Evolutionary conservation across 148 eudicot genomes (phyloP), one percentile per base, ranked within the genome.

Genomic region (Fagopyrum esculentum): DNA sequence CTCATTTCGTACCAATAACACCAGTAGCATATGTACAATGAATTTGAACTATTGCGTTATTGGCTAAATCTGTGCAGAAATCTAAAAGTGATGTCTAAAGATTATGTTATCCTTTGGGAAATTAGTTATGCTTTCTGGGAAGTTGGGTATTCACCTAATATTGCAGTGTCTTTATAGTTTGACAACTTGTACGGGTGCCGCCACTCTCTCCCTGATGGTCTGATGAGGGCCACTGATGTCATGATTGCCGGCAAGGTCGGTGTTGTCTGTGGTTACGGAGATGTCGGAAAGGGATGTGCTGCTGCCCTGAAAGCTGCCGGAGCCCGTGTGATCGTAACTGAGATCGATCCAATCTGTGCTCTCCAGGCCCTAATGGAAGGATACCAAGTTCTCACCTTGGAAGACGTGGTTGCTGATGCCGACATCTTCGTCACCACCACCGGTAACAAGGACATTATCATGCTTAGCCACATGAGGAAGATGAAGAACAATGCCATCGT

Each of bases 401-500:
- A 88, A 75, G 98, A 93, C 35, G 87, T 83, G 0, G 84, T 93
- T 70, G 82, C 94, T n/a, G 86, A 89, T 30, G 97, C 84, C 2
- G 98, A 93, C 76, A 91, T 93, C 84, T 91, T 93, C 56, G 97
- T 91, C 60, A 91, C 97, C 85, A 93, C 97, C 83, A 93, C 98
- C 5, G 98, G 98, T 71, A 94, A 94, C 96, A 94, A 94, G 89
- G 97, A 94, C 88, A 90, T 94, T 82, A 94, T 94, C 82, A 94
- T 92, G 97, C 86, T 94, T n/a, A 80, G 82, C 84, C 85, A 94
- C 91, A 92, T 94, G 98, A 87, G 49, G 81, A 90, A 90, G 85
- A 94, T 94, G 98, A 94, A 94, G 89, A 94, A 94, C 96, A 94
- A 94, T 30, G 98, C 97, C 77, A 92, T 94, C 43, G 98, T 94